Evolutionary conservation across 176 grass and related monocot genomes (phyloP), one percentile per base, ranked within the genome.

Genomic region (Dactylis glomerata): DNA sequence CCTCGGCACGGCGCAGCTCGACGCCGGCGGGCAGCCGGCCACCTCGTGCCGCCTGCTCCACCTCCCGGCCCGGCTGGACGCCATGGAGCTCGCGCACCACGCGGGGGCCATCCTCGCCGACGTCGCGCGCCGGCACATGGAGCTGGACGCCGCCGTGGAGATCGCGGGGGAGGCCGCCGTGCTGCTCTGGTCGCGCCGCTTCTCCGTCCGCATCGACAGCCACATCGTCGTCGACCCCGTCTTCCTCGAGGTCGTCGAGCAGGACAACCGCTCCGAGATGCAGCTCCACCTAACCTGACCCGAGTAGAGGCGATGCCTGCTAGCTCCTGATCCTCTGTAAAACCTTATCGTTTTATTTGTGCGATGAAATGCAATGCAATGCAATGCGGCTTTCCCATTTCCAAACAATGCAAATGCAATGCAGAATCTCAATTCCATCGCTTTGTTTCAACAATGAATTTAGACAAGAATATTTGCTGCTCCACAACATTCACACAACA

Each of bases 11-110:
- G 94, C 91, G 4, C 84, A 16, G 41, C 79, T 97, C 59, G 66
- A 94, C 83, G 94, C 94, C 41, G 92, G 89, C 57, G 90, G 68
- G 3, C 94, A 94, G 76, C 81, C 85, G 14, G 40, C 94, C 45
- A 90, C 79, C 36, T 97, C 94, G 3, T 97, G 92, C 94, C 89
- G 86, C 79, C 77, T 94, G 75, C 90, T 97, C 77, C 89, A 87
- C 80, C 85, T 97, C 36, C 84, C 94, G 3, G 92, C 94, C 20
- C 80, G 83, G 73, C 94, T 97, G 51, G 77, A 90, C 44, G 92
- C 73, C 58, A 32, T 94, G 23, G 80, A 92, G 90, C 78, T 97
- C 65, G 90, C 92, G 9, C 85, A 90, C 85, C 85, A 90, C 84
- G 83, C 80, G 3, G 6, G 82, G 22, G 57, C 77, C 68, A 72